These are phyloP conservation scores for Yamagishiella unicocca DNA, from an alignment of 139 green algal species.

Conservation along the genomic window DNA sequence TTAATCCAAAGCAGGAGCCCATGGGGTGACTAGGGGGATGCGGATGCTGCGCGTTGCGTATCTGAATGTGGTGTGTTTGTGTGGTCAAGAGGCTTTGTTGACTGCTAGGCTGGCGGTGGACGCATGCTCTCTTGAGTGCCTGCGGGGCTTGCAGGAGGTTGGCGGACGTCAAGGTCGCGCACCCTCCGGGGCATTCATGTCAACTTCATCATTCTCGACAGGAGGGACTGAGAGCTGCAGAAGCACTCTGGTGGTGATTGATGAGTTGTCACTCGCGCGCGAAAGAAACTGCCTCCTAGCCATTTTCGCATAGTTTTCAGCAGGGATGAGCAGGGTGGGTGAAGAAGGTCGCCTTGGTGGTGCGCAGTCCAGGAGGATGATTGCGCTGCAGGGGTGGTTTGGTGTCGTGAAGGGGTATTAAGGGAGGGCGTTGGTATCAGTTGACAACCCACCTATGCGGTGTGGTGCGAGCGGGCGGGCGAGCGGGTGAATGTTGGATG, in stretches of 20 bases:
- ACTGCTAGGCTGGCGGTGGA: background rate
- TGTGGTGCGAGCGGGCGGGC: no score
- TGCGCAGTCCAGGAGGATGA: background rate
- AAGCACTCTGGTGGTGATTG: no score
- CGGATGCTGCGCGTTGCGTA: background rate
- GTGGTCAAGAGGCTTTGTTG: background rate
- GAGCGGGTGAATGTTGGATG: background rate
- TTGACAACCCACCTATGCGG: no score
- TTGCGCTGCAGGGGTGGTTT: background rate
- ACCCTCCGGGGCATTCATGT: background rate
- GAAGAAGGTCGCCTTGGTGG: background rate
- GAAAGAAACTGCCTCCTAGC: no score
- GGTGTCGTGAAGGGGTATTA: no score
- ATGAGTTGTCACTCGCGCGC: no score
- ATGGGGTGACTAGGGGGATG: no score
- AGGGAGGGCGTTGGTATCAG: no score
- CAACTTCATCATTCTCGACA: background rate
- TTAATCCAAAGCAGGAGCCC: no score
- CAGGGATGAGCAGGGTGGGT: background rate
- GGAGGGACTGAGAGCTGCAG: background rate
- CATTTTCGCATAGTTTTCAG: no score
- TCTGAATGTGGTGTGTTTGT: background rate
- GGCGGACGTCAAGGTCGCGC: background rate
- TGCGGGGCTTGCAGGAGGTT: background rate
- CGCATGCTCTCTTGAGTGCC: background rate